phyloP scores from a whole-genome alignment of 345 rosid species.

The Isatis tinctoria region DNA sequence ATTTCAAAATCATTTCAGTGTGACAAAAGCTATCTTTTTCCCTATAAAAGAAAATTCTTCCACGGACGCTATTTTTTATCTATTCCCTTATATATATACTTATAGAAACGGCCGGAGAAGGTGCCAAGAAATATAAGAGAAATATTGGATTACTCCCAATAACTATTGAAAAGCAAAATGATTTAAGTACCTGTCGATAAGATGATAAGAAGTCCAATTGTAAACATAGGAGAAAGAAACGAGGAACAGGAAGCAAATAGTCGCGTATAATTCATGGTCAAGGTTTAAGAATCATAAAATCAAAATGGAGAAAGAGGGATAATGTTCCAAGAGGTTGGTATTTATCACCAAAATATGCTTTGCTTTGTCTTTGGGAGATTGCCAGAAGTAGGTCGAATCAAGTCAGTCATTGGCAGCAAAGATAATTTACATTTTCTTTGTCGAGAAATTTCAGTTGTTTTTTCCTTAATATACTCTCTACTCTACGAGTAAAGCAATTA shows the following conservation, averaged over 20 bases:
- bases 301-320: background rate
- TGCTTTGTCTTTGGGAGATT: conserved; percentile 45
- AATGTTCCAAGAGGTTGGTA: background rate
- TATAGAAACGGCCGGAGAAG: no score
- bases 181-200: conserved; percentile 2
- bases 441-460: background rate
- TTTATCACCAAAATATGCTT: conserved; percentile 42
- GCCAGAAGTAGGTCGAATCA: background rate
- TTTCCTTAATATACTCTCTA: background rate
- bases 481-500: background rate
- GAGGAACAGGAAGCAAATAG: background rate
- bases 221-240: background rate
- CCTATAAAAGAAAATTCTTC: background rate
- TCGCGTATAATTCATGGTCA: conserved; percentile 21
- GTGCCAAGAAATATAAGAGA: no score
- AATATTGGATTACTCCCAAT: background rate
- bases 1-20: background rate
- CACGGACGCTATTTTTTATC: background rate
- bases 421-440: background rate
- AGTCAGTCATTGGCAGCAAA: background rate
- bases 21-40: background rate
- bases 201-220: background rate
- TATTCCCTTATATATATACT: no score
- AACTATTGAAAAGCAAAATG: background rate
- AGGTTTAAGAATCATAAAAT: background rate